phyloP scores from a whole-genome alignment of 345 rosid genomes.

The Rhodamnia rubescens region DNA sequence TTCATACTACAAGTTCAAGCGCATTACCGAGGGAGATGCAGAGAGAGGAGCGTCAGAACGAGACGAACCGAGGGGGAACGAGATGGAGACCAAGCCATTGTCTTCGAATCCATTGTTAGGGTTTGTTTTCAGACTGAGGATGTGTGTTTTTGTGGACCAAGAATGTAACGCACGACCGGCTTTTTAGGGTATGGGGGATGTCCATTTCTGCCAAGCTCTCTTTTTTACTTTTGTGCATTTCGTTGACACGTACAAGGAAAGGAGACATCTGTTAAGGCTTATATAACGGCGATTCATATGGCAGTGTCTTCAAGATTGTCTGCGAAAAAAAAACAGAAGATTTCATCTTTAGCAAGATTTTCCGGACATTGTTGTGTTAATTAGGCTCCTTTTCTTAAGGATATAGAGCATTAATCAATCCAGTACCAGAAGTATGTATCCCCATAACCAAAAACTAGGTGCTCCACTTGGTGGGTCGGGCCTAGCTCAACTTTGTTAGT shows the following conservation, averaged over 20 bases:
- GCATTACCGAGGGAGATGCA: conserved; percentile 22
- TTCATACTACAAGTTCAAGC: not conserved
- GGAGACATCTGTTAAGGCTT: not conserved
- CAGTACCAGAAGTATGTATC: not conserved
- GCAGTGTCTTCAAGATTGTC: not conserved
- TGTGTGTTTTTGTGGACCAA: not conserved
- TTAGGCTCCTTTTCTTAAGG: not conserved
- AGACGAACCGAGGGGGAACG: conserved; percentile 11
- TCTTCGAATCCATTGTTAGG: not conserved
- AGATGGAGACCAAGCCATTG: conserved; percentile 22
- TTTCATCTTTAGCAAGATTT: not conserved
- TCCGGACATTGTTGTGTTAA: not conserved
- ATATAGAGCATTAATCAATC: not conserved
- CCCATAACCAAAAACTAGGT: not conserved
- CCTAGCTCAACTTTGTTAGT: not conserved
- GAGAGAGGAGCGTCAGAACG: conserved; percentile 22
- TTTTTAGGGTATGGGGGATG: not conserved
- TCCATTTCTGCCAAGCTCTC: not conserved
- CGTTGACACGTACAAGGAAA: not conserved
- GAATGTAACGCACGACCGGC: not conserved
- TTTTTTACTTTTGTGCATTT: not conserved
- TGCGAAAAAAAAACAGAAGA: not conserved
- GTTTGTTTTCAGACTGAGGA: conserved; percentile 7
- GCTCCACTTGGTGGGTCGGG: not conserved
- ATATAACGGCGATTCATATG: not conserved